Base-by-base conservation (phyloP, 306 rosid species). In the Casuarina cunninghamiana region DNA sequence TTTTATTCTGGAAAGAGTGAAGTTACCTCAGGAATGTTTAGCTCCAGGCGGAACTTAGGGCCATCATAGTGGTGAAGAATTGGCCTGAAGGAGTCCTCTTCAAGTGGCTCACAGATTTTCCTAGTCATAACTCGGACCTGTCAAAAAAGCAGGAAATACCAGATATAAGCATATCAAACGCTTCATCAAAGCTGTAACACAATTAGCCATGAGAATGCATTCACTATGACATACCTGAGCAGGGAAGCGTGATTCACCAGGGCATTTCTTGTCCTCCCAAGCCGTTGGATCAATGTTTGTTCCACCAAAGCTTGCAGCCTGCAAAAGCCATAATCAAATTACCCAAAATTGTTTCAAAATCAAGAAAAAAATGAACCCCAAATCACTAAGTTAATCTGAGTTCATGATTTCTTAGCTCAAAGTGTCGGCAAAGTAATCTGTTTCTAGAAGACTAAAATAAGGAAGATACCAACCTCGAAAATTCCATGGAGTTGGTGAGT, bases 401-500 rank as follows among this genome's bases (percentile, higher is more conserved):
- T 48, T 5, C 5, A 44, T 3, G 48, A 44, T 5, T 5, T 44
- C 7, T 44, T 44, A 9, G 6, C 48, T 44, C 7, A 44, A 44
- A 44, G 2, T 44, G 9, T 13, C 9, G 9, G 51, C 9, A 13
- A 51, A 51, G 32, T 26, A 26, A 26, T 26, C 57, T 51, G 15
- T 51, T 51, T 12, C 57, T 12, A 53, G 17, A 71, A 57, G 6
- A 37, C 6, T 1, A 32, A 15, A 79, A 21, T 4, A 66, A 38
- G 72, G 19, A 79, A 65, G 46, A 72, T 10, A 78, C 78, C 39
- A 75, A 94, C 98, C 98, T 95, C 98, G 77, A 95, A 95, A 79
- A 95, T 84, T 45, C 98, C 98, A 57, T 95, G 98, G 84, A 95
- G 98, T 87, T 95, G 97, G 90, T 95, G 98, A 57, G 93, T 91